Conservation (phyloP, 495 filamentous ascomycete species). For the Talaromyces thailandensis region DNA sequence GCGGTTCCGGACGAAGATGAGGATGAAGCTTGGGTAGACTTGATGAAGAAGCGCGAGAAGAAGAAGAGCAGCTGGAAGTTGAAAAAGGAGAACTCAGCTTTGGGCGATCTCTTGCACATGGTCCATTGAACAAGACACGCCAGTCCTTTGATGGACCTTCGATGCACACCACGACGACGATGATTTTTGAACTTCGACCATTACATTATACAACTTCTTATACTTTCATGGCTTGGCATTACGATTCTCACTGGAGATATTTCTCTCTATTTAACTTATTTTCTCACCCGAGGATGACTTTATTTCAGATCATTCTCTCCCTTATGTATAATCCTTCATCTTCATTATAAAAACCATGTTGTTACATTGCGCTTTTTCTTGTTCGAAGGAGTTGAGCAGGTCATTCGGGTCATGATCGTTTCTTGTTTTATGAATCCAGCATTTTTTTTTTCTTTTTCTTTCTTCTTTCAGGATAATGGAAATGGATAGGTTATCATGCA, state of each 20-base stretch:
- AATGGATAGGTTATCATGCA: neutral
- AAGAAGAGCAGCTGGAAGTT: slow-evolving; percentile 66
- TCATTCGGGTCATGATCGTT: neutral
- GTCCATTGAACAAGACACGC: slow-evolving; percentile 24
- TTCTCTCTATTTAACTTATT: neutral
- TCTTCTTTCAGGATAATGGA: neutral
- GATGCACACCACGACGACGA: neutral
- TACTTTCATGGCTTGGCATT: neutral
- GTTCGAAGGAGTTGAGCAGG: neutral
- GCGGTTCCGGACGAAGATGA: slow-evolving; percentile 59
- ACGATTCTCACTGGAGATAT: neutral
- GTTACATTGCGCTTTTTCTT: neutral
- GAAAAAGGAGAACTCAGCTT: slow-evolving; percentile 45
- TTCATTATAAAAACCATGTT: neutral
- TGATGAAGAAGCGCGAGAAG: slow-evolving; percentile 76
- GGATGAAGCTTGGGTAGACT: slow-evolving; percentile 77
- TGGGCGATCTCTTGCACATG: slow-evolving; percentile 34
- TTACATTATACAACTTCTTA: neutral
- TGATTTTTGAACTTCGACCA: slow-evolving; percentile 1
- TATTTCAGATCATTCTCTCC: neutral
- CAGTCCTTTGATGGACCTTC: neutral
- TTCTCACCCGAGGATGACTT: neutral
- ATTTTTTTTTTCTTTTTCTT: neutral
- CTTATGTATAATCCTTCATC: neutral
- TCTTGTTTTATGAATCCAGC: neutral